Evolutionary conservation across 768 basidiomycete species (phyloP).

Genomic region (Dioszegia hungarica): DNA sequence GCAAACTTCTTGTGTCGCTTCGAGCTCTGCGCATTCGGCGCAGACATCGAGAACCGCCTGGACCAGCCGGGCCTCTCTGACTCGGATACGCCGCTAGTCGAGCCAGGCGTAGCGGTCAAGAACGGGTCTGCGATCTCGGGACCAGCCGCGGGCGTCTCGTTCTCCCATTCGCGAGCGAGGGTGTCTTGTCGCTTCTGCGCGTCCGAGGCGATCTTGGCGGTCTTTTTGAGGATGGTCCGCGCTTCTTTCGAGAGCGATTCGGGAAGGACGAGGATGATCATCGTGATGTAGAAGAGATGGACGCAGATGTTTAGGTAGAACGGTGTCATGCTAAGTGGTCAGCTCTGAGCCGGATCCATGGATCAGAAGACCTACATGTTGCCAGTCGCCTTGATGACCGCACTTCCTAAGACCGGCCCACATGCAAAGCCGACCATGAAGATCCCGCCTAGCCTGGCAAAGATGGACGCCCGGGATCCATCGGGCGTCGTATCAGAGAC

Average conservation of each 20-base stretch:
- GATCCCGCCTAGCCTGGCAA: conserved; percentile 68
- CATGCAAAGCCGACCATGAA: conserved; percentile 70
- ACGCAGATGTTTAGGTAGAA: conserved; percentile 63
- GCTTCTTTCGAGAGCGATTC: conserved; percentile 60
- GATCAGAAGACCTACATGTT: conserved; percentile 36
- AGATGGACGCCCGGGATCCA: conserved; percentile 38
- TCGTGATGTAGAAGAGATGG: conserved; percentile 58
- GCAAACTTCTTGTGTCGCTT: conserved; percentile 26
- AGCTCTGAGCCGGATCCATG: not conserved
- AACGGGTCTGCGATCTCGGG: conserved; percentile 11
- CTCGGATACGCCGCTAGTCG: not conserved
- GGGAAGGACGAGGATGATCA: conserved; percentile 60
- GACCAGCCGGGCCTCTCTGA: not conserved
- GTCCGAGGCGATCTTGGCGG: conserved; percentile 19
- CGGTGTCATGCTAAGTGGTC: conserved; percentile 53
- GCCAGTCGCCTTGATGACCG: conserved; percentile 59
- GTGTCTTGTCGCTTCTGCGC: conserved; percentile 26
- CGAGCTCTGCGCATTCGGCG: not conserved
- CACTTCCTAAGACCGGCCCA: conserved; percentile 68
- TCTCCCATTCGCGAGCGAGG: conserved; percentile 44
- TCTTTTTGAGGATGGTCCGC: conserved; percentile 30
- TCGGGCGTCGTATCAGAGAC: conserved; percentile 48
- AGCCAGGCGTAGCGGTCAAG: not conserved
- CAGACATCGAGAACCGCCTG: conserved; percentile 3
- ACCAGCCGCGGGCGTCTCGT: conserved; percentile 31